Conservation (phyloP, 2,329 filamentous ascomycete genomes). For the Pestalotiopsis fici region DNA sequence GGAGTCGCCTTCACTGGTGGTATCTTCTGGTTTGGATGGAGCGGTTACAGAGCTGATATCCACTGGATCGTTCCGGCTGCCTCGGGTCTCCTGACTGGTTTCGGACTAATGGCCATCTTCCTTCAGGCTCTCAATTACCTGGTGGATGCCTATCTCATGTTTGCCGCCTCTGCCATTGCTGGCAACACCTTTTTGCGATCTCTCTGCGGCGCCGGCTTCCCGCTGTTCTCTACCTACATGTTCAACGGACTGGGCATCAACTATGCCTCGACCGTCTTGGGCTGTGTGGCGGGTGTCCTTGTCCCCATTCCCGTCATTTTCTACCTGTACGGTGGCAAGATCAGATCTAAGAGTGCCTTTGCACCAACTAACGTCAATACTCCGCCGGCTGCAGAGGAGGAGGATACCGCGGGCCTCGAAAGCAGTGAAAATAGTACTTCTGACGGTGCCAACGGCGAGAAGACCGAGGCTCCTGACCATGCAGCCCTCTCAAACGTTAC, state of each 20-base stretch:
- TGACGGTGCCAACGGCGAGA: slow-evolving; percentile 18
- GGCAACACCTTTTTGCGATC: slow-evolving; percentile 82
- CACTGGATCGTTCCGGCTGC: slow-evolving; percentile 67
- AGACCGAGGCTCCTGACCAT: slow-evolving; percentile 34
- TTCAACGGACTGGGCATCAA: slow-evolving; percentile 63
- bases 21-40: slow-evolving; percentile 80
- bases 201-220: slow-evolving; percentile 76
- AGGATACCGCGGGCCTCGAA: slow-evolving; percentile 12
- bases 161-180: slow-evolving; percentile 78
- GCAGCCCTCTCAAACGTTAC: slow-evolving; percentile 36
- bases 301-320: slow-evolving; percentile 66
- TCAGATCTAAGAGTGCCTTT: slow-evolving; percentile 56
- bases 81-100: slow-evolving; percentile 67
- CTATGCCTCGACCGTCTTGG: slow-evolving; percentile 63
- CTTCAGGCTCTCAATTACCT: slow-evolving; percentile 80
- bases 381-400: slow-evolving; percentile 29
- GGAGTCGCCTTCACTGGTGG: slow-evolving; percentile 62
- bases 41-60: slow-evolving; percentile 56
- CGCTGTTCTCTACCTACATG: slow-evolving; percentile 75
- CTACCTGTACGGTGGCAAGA: slow-evolving; percentile 58
- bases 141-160: slow-evolving; percentile 73
- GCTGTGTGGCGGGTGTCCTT: slow-evolving; percentile 57
- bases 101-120: slow-evolving; percentile 82
- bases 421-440: slow-evolving; percentile 22
- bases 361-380: slow-evolving; percentile 40